Conservation (phyloP, 139 green algal genomes). For the Marvania coccoides region DNA sequence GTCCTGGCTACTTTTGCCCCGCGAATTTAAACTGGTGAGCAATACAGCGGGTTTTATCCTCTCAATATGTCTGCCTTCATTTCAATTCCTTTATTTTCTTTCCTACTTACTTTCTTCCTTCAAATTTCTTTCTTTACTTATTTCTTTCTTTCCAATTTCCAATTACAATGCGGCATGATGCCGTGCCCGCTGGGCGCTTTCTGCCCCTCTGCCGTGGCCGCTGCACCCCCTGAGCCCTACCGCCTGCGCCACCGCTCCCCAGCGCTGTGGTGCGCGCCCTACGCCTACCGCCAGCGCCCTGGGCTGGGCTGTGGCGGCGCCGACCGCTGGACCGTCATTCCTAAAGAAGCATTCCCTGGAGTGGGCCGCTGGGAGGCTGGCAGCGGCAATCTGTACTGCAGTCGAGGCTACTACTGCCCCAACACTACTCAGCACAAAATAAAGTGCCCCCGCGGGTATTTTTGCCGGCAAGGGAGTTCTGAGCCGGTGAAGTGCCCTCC, state of each 20-base stretch:
- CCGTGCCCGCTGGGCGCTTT: conserved; percentile 36
- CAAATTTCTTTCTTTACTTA: too few relatives aligned
- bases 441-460: conserved; percentile 29
- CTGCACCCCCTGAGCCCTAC: conserved; percentile 22
- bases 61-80: too few relatives aligned
- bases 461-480: conserved; percentile 34
- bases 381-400: conserved; percentile 34
- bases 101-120: too few relatives aligned
- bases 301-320: conserved; percentile 45
- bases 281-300: conserved; percentile 41
- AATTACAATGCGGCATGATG: too few relatives aligned
- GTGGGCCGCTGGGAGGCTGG: conserved; percentile 21
- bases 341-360: conserved; percentile 31
- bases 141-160: too few relatives aligned
- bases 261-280: conserved; percentile 43
- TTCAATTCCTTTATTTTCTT: too few relatives aligned
- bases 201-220: conserved; percentile 23
- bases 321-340: conserved; percentile 51
- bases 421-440: conserved; percentile 24
- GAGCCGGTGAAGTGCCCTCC: conserved; percentile 30
- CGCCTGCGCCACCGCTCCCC: neutral
- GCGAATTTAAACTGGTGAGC: conserved; percentile 25
- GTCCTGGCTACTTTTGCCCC: conserved; percentile 44
- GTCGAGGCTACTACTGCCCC: conserved; percentile 37
- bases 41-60: too few relatives aligned